Conservation (phyloP, 306 rosid species). For the Vachellia pachyceras region DNA sequence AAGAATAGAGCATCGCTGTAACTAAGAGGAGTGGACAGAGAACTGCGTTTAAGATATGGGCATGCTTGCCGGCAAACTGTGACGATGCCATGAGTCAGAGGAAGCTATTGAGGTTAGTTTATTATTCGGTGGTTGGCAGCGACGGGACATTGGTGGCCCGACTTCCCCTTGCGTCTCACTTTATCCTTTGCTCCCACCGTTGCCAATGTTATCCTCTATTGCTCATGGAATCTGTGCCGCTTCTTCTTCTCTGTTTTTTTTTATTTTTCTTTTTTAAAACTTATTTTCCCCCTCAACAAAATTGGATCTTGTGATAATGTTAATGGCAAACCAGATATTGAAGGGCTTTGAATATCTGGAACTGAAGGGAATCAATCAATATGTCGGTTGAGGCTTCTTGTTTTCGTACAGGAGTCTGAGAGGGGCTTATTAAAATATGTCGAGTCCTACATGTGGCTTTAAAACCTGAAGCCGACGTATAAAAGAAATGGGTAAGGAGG, state of each 20-base stretch:
- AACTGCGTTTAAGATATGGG: background rate
- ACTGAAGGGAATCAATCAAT: background rate
- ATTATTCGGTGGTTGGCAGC: conserved; percentile 7
- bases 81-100: background rate
- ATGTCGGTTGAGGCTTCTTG: conserved; percentile 9
- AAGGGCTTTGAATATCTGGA: background rate
- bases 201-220: conserved; percentile 22
- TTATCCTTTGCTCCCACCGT: conserved; percentile 31
- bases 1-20: background rate
- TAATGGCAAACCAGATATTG: background rate
- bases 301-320: background rate
- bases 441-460: background rate
- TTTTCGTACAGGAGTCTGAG: background rate
- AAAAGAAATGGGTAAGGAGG: background rate
- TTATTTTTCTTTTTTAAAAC: too few species aligned
- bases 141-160: background rate
- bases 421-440: background rate
- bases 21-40: background rate
- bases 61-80: conserved; percentile 17
- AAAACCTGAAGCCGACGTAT: too few species aligned
- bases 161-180: conserved; percentile 6
- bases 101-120: background rate
- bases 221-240: conserved; percentile 7
- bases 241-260: too few species aligned
- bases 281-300: background rate